Base-by-base conservation (phyloP, 176 grass and related monocot species). In the Carex kokanica region DNA sequence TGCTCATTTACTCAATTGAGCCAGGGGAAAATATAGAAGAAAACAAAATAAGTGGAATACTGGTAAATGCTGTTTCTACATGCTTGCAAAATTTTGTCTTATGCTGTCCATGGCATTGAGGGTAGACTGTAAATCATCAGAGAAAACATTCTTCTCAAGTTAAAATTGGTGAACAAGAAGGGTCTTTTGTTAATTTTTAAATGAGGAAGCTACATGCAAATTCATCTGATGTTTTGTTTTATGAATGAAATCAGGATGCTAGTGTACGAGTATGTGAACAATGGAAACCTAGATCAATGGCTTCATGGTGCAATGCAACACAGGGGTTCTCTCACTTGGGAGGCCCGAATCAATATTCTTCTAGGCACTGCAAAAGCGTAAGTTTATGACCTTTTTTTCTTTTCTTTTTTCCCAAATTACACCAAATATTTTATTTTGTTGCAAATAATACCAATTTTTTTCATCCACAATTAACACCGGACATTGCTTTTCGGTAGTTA, bases 181-280 rank as follows among this genome's bases (percentile, higher is more conserved):
- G 20, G n/a, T 55, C 21, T 67, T 70, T 41, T 80, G 27, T 0
- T 57, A 84, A 23, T 23, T 86, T 86, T 60, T 27, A 80, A 36
- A 43, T 66, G 51, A 86, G 31, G 61, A 29, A 56, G n/a, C n/a
- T 53, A n/a, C 18, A 81, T 59, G 9, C 59, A 65, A 52, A 69
- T 78, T 82, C 32, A 40, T 10, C 52, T 56, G 72, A 88, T 86
- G 53, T 21, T 92, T 85, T 61, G 10, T 88, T 23, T 70, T 70
- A 43, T 70, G 43, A 92, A 32, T 85, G 40, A 87, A 81, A 85
- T 14, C 88, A 94, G 94, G 87, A 98, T 98, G 95, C 90, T 98
- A 78, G 95, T 98, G 8, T 98, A 98, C 27, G 95, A 98, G 74
- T 98, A 93, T 83, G 94, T 97, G 13, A 97, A 97, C 80, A 97